These are phyloP conservation scores for Tillandsia leiboldiana DNA, from an alignment of 176 grass and related monocot genomes.

Conservation along the genomic window DNA sequence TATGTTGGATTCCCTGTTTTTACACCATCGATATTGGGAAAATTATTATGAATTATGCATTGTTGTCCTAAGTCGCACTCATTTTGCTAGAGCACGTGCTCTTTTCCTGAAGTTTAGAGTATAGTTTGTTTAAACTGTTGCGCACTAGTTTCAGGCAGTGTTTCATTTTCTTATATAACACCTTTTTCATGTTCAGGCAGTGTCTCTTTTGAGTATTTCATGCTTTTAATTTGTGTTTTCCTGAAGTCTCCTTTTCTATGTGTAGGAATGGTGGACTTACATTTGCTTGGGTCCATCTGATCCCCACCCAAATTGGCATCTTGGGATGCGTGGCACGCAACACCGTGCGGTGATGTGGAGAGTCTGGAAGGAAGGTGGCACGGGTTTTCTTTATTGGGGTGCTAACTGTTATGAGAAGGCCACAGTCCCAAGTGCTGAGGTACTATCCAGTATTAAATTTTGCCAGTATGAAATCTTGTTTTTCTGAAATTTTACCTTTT, in stretches of 20 bases:
- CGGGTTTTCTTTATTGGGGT: constrained; percentile 97
- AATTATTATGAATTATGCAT: not conserved
- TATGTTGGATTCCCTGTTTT: not conserved
- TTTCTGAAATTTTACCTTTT: not conserved
- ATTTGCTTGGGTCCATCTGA: constrained; percentile 95
- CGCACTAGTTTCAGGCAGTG: not conserved
- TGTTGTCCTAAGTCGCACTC: not conserved
- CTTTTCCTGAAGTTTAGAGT: not conserved
- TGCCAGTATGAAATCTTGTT: not conserved
- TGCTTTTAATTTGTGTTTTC: constrained; percentile 9
- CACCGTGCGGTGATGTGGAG: constrained; percentile 97
- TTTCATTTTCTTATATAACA: not conserved
- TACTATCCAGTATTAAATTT: constrained; percentile 16
- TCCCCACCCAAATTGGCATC: constrained; percentile 98
- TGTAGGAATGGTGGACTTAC: constrained; percentile 99
- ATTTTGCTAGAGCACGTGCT: not conserved
- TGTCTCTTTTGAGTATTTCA: not conserved
- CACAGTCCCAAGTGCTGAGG: constrained; percentile 86
- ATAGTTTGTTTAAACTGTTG: not conserved
- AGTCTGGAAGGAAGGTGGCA: constrained; percentile 96
- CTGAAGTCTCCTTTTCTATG: constrained; percentile 10
- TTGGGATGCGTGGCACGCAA: constrained; percentile 96
- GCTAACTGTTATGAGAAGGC: constrained; percentile 94
- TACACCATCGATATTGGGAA: not conserved
- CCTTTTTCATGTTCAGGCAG: not conserved